phyloP scores from a whole-genome alignment of 2,329 filamentous ascomycete species.

The Fusarium avenaceum region DNA sequence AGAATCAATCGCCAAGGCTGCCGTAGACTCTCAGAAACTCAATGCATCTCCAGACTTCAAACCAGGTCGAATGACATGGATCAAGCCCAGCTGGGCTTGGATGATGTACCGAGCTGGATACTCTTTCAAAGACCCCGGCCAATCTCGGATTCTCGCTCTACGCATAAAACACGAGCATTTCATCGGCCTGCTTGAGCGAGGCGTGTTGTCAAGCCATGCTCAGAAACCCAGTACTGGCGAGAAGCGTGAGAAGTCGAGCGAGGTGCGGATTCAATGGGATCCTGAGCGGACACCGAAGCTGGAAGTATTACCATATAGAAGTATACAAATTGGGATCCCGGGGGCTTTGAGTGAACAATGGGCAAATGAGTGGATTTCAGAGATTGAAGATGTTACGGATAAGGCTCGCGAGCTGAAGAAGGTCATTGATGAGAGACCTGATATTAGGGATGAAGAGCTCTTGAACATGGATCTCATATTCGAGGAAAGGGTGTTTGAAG shows the following conservation, averaged over 20 bases:
- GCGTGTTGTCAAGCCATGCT: constrained; percentile 52
- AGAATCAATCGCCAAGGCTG: constrained; percentile 64
- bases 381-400: constrained; percentile 71
- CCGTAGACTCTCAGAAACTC: constrained; percentile 65
- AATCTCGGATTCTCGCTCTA: constrained; percentile 70
- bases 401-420: constrained; percentile 63
- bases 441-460: constrained; percentile 54
- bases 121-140: constrained; percentile 67
- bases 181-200: constrained; percentile 58
- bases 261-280: constrained; percentile 74
- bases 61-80: constrained; percentile 72
- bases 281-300: constrained; percentile 67
- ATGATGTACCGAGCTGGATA: constrained; percentile 75
- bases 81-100: constrained; percentile 74
- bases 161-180: constrained; percentile 67
- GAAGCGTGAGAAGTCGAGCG: constrained; percentile 48
- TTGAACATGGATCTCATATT: constrained; percentile 58
- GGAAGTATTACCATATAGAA: constrained; percentile 62
- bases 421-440: constrained; percentile 58
- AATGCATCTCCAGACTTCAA: constrained; percentile 66
- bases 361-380: constrained; percentile 65
- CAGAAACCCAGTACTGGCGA: constrained; percentile 1
- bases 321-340: constrained; percentile 73
- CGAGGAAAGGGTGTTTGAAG: constrained; percentile 58
- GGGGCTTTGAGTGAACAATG: constrained; percentile 60